Evolutionary conservation across 2,329 filamentous ascomycete species (phyloP), one percentile per base, ranked within the genome.

Genomic region (Nectriaceae sp.): DNA sequence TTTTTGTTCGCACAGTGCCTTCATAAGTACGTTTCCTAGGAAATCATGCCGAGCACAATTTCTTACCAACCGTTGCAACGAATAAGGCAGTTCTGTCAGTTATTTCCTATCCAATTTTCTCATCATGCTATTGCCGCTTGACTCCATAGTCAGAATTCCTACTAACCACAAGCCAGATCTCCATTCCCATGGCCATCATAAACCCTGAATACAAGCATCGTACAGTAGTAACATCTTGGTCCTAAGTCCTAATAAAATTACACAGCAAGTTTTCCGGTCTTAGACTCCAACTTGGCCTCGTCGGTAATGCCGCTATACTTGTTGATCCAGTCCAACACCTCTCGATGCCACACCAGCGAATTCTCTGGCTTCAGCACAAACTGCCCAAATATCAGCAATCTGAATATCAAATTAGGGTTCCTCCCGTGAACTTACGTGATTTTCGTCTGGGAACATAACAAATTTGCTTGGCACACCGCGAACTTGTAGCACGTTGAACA

Each of bases 301-400:
- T 64, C 57, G 2, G 60, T 58, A 19, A 82, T 62, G 0, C 78
- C 77, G 20, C 77, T 77, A 57, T 82, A 83, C 62, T 83, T 79
- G 60, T 85, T 86, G 54, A 86, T 85, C 84, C 89, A 97, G 47
- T 83, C 83, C 22, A 97, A 65, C 15, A 97, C 91, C 49, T 90
- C 88, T 47, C 81, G 81, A 63, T 97, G 91, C 94, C 94, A 97
- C 18, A 95, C 79, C 16, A 97, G 73, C 3, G 85, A 88, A 68
- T 97, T 97, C 70, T 97, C 93, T 0, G 88, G 89, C 66, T 96
- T 96, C 45, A 96, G 65, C 4, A 97, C 91, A 90, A 90, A 86
- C 81, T 84, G 42, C 21, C 36, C 16, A 5, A 19, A 5, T 4
- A 40, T 60, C 20, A 53, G 26, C 22, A 42, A 26, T 21, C 13